Conservation (phyloP, 192 early-diverging fungal genomes). For the Backusella australiensis region DNA sequence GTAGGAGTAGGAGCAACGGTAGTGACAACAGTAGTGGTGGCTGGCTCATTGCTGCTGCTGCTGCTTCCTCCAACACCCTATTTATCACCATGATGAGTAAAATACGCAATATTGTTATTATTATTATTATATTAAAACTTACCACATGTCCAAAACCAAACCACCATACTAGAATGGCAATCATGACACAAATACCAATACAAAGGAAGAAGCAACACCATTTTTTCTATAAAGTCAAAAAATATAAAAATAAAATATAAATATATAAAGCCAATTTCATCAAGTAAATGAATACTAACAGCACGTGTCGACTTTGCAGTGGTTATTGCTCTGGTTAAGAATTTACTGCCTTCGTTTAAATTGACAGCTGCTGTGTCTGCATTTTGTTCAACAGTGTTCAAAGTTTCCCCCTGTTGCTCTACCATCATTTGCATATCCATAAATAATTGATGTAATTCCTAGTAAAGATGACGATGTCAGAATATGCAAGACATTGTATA, state of each 20-base stretch:
- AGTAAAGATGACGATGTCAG: neutral
- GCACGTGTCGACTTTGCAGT: constrained; percentile 27
- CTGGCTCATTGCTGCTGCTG: neutral
- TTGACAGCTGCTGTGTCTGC: constrained; percentile 31
- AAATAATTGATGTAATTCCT: constrained; percentile 87
- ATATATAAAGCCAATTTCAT: neutral
- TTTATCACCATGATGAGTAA: neutral
- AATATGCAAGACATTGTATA: neutral
- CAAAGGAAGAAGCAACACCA: constrained; percentile 33
- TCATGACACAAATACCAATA: constrained; percentile 24
- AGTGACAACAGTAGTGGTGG: neutral
- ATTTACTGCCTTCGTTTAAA: constrained; percentile 24
- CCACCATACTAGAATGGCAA: constrained; percentile 37
- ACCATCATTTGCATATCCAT: constrained; percentile 86
- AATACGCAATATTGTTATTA: neutral
- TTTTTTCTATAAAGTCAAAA: constrained; percentile 24
- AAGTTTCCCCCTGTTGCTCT: constrained; percentile 69
- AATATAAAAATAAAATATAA: neutral
- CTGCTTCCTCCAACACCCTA: neutral
- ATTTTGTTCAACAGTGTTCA: constrained; percentile 68
- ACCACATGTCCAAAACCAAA: constrained; percentile 24
- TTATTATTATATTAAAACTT: neutral
- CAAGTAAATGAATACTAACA: constrained; percentile 12
- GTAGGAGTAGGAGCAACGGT: neutral
- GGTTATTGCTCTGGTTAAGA: constrained; percentile 26